A percentile compares a stretch with the other conserved stretches of the same genome.
Conservation (phyloP, 257 asterid species). For the Primulina eburnea region DNA sequence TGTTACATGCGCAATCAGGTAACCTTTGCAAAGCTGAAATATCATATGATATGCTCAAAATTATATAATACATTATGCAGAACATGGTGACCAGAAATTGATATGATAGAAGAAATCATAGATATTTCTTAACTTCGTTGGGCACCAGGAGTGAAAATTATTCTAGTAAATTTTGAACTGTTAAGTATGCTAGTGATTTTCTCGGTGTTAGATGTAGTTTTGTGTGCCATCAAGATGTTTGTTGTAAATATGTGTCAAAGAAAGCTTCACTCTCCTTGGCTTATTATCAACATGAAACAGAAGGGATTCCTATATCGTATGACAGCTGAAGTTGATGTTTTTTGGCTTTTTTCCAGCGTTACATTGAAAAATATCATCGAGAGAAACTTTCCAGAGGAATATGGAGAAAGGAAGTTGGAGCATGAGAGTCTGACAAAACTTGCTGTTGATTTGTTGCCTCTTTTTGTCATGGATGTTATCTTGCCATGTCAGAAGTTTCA, state of each 20-base stretch:
- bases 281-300: slow-evolving; percentile 5
- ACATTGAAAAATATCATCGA: slow-evolving; percentile 87
- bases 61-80: neutral
- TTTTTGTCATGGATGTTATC: slow-evolving; percentile 94
- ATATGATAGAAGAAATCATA: neutral
- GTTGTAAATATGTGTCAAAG: neutral
- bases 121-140: neutral
- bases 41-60: slow-evolving; percentile 9
- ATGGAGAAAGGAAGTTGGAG: slow-evolving; percentile 81
- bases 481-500: slow-evolving; percentile 97
- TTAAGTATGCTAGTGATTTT: slow-evolving; percentile 4
- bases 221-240: slow-evolving; percentile 9
- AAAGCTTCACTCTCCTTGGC: slow-evolving; percentile 4
- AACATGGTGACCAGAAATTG: neutral
- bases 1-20: slow-evolving; percentile 83
- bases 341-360: slow-evolving; percentile 56
- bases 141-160: slow-evolving; percentile 1
- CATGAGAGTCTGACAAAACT: slow-evolving; percentile 60
- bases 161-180: neutral
- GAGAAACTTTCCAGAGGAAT: slow-evolving; percentile 86
- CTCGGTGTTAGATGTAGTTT: neutral
- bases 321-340: slow-evolving; percentile 7
- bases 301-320: neutral
- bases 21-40: slow-evolving; percentile 25
- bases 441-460: slow-evolving; percentile 84